phyloP scores from a whole-genome alignment of 148 eudicot genomes.

The Beta vulgaris region DNA sequence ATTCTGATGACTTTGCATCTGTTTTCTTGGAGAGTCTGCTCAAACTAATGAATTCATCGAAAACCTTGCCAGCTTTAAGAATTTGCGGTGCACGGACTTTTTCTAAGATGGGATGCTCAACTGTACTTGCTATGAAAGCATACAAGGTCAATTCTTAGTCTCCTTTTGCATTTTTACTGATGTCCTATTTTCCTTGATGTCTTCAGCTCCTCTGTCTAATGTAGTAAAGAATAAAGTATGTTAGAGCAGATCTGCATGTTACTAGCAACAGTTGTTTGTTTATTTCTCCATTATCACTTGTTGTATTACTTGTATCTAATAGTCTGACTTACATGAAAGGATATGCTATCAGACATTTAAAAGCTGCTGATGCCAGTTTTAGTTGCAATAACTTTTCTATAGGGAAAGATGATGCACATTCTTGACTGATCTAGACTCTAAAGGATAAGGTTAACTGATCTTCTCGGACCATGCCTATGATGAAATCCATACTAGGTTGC shows the following conservation, averaged over 20 bases:
- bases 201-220: neutral
- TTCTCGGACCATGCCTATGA: slow-evolving; percentile 2
- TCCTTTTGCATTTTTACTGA: slow-evolving; percentile 6
- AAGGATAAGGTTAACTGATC: neutral
- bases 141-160: slow-evolving; percentile 52
- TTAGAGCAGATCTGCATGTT: neutral
- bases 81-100: slow-evolving; percentile 55
- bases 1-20: slow-evolving; percentile 69
- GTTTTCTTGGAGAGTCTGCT: slow-evolving; percentile 63
- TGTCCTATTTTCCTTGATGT: neutral
- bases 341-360: neutral
- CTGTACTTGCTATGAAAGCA: slow-evolving; percentile 49
- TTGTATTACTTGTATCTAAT: neutral
- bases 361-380: neutral
- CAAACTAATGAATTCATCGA: slow-evolving; percentile 39
- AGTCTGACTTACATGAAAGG: neutral
- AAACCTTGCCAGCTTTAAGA: slow-evolving; percentile 38
- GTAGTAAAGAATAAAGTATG: neutral
- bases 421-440: neutral
- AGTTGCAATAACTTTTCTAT: neutral
- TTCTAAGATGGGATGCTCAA: slow-evolving; percentile 49
- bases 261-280: neutral
- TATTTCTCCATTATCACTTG: neutral
- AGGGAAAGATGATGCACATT: neutral
- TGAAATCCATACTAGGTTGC: neutral